Base-by-base conservation (phyloP, 1,139 yeast species). In the Entelexis sorbosivorans region DNA sequence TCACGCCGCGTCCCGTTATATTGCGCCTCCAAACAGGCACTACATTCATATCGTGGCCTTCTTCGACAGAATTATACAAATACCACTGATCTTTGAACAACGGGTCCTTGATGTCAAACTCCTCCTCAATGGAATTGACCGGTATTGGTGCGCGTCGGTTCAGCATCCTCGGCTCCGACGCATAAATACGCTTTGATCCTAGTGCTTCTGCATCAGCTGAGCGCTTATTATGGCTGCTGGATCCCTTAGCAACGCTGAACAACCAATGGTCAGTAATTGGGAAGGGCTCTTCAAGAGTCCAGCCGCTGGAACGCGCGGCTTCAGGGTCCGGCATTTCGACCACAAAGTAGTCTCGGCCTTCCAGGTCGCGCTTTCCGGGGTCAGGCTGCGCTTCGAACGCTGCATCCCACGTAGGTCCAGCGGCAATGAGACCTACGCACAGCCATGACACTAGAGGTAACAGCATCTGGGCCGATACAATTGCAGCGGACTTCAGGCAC, bases 71-170 rank as follows among this genome's bases (percentile, higher is more conserved):
- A 63, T 93, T 93, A 43, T 83, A 67, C 31, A 93, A 68, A 67
- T 91, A 96, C 99, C 99, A 93, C 67, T 93, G 99, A 44, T 76
- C 73, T 10, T 69, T 65, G 63, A 93, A 91, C 16, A 75, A 69
- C 0, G 98, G 98, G 67, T 91, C 99, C 22, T 74, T 64, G 50
- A 91, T 91, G 11, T 67, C 70, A 52, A 88, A 74, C 53, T 73
- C 69, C n/a, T 76, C 72, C 24, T 39, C 35, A 7, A 50, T 39
- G 6, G 28, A 17, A 14, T 17, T 20, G 3, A 38, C 10, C 14
- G 57, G 54, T 10, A 54, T 35, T 8, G 59, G 55, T 8, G 54
- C 51, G 14, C 61, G 53, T 19, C 50, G 53, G 5, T 40, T 48
- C 16, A 57, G 43, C 3, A 19, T 24, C 2, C 47, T 16, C 4